Base-by-base conservation (phyloP, 2,329 filamentous ascomycete species). In the Fusarium keratoplasticum region DNA sequence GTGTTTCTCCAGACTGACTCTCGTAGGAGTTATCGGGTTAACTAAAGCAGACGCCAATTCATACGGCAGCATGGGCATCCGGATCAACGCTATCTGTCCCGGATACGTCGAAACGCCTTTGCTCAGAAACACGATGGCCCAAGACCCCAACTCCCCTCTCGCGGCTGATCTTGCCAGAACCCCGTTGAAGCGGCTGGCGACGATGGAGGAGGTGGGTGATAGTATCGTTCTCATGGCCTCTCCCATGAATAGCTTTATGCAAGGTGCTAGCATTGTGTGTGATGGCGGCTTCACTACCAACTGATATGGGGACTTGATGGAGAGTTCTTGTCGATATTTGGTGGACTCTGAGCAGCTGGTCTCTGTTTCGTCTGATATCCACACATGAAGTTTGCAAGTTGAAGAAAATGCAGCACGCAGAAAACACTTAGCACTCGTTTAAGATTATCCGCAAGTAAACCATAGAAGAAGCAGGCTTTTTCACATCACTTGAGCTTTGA, bases 51-150 rank as follows among this genome's bases (percentile, higher is more conserved):
- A 91, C 71, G 89, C 86, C 2, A 84, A 86, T 58, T 83, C 84
- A 1, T 91, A 90, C 80, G 87, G 86, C 1, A 76, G 82, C 5
- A 76, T 83, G 58, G 85, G 85, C 5, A 89, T 91, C 66, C 86
- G 89, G 58, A 88, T 91, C 78, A 91, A 91, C 75, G 88, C 88
- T 4, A 86, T 91, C n/a, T 90, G 89, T 64, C 89, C 89, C 0
- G 87, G 85, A 11, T 88, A 86, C 71, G 82, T 87, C 36, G 77
- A 80, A 52, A 87, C 85, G 3, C 84, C 86, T 1, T 72, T 87
- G 5, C 67, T 84, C 1, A 77, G 76, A 69, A 33, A 68, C 11
- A 64, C 66, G 29, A 78, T 77, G 64, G 78, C 78, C 50, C 52
- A 72, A 8, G 68, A 72, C 11, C 52, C 73, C 5, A 80, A 75